Evolutionary conservation across 2,329 filamentous ascomycete species (phyloP), one percentile per base, ranked within the genome.

Genomic region (Aspergillus brasiliensis): DNA sequence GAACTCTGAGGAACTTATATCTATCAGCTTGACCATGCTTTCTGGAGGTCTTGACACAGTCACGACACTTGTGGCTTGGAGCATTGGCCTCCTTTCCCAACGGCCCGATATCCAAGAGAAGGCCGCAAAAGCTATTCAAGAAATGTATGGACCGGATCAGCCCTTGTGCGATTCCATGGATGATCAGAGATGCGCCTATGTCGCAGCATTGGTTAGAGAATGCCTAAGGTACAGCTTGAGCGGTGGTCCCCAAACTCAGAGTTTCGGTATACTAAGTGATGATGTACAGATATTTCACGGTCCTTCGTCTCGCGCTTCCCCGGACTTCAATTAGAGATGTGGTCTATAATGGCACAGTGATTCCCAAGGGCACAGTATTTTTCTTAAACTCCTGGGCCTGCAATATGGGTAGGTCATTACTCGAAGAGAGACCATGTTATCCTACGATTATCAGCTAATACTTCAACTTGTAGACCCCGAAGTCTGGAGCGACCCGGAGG

Each of bases 301-400:
- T 90, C 0, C 80, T 89, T 11, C 79, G 86, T 2, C 78, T 90
- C 1, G 83, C 84, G 2, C 80, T 89, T 1, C 87, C 87, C 1
- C 81, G 86, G 8, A 84, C 83, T 0, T 87, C 86, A 0, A 83
- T 87, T 57, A 84, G 82, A 63, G 85, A 88, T 55, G 78, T 89
- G 2, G 74, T 77, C 0, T 88, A 88, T 59, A 73, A 86, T 8
- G 85, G 82, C 17, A 80, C 81, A 31, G 69, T 81, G 5, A 87
- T 89, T 42, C 86, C 87, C 1, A 83, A 83, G 47, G 86, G 86
- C 0, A 88, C 85, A 1, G 83, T 88, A 0, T 80, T 88, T 37
- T 89, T 88, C 70, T 74, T 89, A 25, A 90, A 89, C 59, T 84
- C 86, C 0, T 89, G 86, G 86, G 86, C 86, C 2, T 89, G 87